Base-by-base conservation (phyloP, 768 basidiomycete species). In the Mycena albidolilacea region DNA sequence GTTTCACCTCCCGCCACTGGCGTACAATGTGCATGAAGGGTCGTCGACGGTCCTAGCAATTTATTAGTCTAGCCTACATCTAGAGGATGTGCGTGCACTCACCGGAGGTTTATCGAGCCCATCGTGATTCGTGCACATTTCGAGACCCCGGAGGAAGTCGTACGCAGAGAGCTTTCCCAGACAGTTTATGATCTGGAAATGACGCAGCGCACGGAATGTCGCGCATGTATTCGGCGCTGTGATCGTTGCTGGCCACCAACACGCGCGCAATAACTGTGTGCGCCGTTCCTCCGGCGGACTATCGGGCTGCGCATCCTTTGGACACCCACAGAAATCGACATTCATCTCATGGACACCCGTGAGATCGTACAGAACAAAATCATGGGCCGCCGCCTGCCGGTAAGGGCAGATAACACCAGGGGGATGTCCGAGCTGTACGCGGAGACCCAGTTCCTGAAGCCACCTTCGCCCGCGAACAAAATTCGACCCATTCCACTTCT, bases 201-300 rank as follows among this genome's bases (percentile, higher is more conserved):
- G 15, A 8, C 70, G 69, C 1, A 77, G 30, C 14, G 54, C n/a
- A 1, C 23, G 35, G 46, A 76, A 76, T 3, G 76, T 77, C 1
- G 57, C 67, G 19, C 67, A 73, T 14, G 72, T 76, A 11, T 64
- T 58, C 0, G 76, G 76, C 7, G n/a, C 19, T 8, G 9, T 50
- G 5, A 60, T 35, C 7, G 75, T 73, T 1, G 76, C 68, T 0
- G 76, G 76, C 58, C 54, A 76, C 75, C 75, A 77, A 21, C 69
- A 63, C 8, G 30, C 44, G 5, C 72, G 48, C 12, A 77, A 35
- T 5, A 77, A 67, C 61, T 77, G 76, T 7, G 3, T 12, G 17
- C 67, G 65, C 3, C 10, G 23, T 11, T 41, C 43, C 23, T 39
- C 4, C 9, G 55, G 46, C 4, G 43, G 17, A 12, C 10, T 14